These are phyloP conservation scores for Camillea tinctor DNA, from an alignment of 2,329 filamentous ascomycete genomes.

Conservation along the genomic window DNA sequence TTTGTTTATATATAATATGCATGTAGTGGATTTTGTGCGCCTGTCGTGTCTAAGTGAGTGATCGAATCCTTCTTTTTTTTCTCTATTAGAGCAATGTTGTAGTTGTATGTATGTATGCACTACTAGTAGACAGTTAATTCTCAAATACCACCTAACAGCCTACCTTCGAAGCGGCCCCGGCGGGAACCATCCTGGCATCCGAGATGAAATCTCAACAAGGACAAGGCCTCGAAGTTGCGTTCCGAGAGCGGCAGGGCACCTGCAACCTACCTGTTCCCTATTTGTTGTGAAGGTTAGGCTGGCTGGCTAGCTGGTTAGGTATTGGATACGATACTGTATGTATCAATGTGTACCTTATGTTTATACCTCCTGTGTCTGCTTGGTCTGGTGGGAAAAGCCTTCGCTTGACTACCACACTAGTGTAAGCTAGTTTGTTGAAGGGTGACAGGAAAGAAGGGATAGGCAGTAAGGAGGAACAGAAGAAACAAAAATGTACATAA, in stretches of 20 bases:
- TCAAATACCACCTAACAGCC: conserved; percentile 18
- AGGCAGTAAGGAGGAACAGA: not conserved
- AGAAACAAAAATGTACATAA: not conserved
- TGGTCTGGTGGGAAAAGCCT: not conserved
- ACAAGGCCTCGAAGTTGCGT: conserved; percentile 20
- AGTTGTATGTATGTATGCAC: no score
- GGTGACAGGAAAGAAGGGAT: not conserved
- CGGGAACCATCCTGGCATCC: conserved; percentile 7
- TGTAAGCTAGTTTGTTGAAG: not conserved
- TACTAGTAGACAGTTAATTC: conserved; percentile 8
- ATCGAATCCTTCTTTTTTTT: no score
- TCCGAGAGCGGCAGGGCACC: conserved; percentile 28
- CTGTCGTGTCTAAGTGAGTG: no score
- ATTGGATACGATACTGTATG: no score
- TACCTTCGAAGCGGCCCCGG: conserved; percentile 8
- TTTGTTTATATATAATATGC: no score
- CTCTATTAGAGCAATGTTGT: no score
- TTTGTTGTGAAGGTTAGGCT: not conserved
- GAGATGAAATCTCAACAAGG: conserved; percentile 12
- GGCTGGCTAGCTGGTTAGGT: no score
- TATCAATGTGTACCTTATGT: no score
- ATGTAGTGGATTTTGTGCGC: no score
- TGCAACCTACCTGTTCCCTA: not conserved
- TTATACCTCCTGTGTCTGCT: conserved; percentile 1
- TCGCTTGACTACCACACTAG: not conserved